Conservation (phyloP, 108 stramenopile species). For the Cyclotella baltica region DNA sequence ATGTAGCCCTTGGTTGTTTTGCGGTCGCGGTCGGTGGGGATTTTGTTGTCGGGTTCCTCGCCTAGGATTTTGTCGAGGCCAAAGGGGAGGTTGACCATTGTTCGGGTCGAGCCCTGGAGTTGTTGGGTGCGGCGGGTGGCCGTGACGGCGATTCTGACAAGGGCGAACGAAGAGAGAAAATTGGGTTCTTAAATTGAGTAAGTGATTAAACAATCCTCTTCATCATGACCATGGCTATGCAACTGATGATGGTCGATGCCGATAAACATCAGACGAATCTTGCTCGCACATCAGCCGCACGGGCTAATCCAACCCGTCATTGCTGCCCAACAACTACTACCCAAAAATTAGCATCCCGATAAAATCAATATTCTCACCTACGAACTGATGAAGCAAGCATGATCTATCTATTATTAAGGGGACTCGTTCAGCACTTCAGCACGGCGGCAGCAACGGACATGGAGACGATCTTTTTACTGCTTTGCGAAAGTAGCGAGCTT, state of each 20-base stretch:
- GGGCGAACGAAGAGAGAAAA: not conserved
- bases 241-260: not conserved
- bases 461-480: not conserved
- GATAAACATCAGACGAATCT: not conserved
- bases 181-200: not conserved
- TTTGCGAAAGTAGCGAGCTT: too few species aligned
- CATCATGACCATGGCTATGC: too few species aligned
- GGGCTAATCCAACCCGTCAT: not conserved
- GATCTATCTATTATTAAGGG: slow-evolving; percentile 2
- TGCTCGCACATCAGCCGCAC: too few species aligned
- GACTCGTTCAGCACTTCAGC: not conserved
- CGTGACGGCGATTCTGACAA: slow-evolving; percentile 21
- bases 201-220: not conserved
- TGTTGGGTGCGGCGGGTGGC: slow-evolving; percentile 9
- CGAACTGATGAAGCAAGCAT: slow-evolving; percentile 31
- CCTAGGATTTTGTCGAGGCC: slow-evolving; percentile 86
- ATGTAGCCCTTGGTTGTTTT: slow-evolving; percentile 65
- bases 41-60: slow-evolving; percentile 79
- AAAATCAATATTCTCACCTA: slow-evolving; percentile 16
- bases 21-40: slow-evolving; percentile 84
- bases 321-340: not conserved
- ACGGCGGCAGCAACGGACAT: not conserved
- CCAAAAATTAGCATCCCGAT: slow-evolving; percentile 1
- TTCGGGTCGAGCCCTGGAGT: slow-evolving; percentile 18
- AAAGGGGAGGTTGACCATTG: slow-evolving; percentile 74